Base-by-base conservation (phyloP, 139 green algal genomes). In the Yamagishiella unicocca region DNA sequence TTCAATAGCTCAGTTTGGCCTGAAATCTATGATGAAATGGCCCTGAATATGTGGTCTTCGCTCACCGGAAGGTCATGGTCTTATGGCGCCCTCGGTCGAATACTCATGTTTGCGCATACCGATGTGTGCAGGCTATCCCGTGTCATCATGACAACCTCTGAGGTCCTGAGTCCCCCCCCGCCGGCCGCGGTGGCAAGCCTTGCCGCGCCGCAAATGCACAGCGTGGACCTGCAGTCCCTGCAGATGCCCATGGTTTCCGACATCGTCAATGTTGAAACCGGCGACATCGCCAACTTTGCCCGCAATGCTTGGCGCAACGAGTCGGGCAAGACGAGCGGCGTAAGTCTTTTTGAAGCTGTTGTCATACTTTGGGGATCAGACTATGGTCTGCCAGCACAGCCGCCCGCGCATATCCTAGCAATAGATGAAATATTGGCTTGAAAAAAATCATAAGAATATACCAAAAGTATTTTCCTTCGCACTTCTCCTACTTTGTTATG, bases 131-230 rank as follows among this genome's bases (percentile, higher is more conserved):
- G 72, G 43, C 6, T 82, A 35, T 50, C 33, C 73, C 55, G 79
- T 45, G 79, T 64, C 45, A 87, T 87, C 43, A 87, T 87, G 81
- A 87, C 81, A 70, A 55, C 81, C 27, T 77, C 66, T 54, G 81
- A 87, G 81, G 66, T 78, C 35, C 81, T 87, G 66, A 79, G 81
- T 78, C 81, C 81, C 66, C 81, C 81, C 29, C 80, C 80, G 64
- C 64, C 64, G 81, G 33, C 64, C 81, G 64, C 62, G 79, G 61
- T 85, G 14, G 79, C 79, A 1, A 85, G 79, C 61, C 40, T 76
- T 40, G 79, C 81, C 45, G 64, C 66, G 66, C 81, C 64, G 81
- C 81, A 87, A 68, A 22, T 87, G 29, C 43, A 66, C n/a, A 46
- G 43, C n/a, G 64, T 78, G 31, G 80, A 77, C 31, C 61, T 85